Conservation (phyloP, 805 yeast species). For the Pichia membranifaciens region DNA sequence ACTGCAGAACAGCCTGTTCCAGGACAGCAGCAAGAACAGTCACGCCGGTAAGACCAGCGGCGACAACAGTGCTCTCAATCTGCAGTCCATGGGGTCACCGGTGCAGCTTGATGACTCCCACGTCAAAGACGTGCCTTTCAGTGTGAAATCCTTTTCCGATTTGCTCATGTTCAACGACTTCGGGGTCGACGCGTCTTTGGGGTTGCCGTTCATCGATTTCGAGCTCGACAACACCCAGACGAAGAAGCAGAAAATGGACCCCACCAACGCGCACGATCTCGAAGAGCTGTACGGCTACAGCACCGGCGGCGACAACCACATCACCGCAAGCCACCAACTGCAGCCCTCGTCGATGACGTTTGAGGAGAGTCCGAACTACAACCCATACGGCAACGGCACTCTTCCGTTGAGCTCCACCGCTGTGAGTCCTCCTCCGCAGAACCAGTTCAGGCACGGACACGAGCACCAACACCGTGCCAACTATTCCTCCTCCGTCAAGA, state of each 20-base stretch:
- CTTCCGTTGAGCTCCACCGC: too few relatives aligned
- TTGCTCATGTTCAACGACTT: conserved; percentile 42
- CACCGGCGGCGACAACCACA: neutral
- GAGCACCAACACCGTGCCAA: neutral
- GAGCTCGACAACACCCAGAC: conserved; percentile 25
- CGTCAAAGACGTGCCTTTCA: neutral
- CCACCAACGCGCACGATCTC: neutral
- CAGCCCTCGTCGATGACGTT: neutral
- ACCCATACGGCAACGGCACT: neutral
- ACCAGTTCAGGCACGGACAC: neutral
- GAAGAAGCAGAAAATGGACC: conserved; percentile 9
- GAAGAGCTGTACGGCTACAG: neutral
- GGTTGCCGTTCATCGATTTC: conserved; percentile 59
- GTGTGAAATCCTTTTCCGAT: conserved; percentile 25
- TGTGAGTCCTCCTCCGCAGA: neutral
- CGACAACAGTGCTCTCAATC: neutral
- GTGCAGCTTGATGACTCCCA: neutral
- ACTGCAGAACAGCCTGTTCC: neutral
- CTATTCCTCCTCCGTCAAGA: neutral
- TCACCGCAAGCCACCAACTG: neutral
- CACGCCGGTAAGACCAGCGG: neutral
- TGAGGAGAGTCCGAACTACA: conserved; percentile 1
- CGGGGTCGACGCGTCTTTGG: conserved; percentile 79
- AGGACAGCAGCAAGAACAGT: neutral
- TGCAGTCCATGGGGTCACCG: conserved; percentile 1